Percentiles rank a stretch among this genome's conserved stretches.
These are phyloP conservation scores for Biscogniauxia sp. DNA, from an alignment of 2,329 filamentous ascomycete species.

Conservation along the genomic window DNA sequence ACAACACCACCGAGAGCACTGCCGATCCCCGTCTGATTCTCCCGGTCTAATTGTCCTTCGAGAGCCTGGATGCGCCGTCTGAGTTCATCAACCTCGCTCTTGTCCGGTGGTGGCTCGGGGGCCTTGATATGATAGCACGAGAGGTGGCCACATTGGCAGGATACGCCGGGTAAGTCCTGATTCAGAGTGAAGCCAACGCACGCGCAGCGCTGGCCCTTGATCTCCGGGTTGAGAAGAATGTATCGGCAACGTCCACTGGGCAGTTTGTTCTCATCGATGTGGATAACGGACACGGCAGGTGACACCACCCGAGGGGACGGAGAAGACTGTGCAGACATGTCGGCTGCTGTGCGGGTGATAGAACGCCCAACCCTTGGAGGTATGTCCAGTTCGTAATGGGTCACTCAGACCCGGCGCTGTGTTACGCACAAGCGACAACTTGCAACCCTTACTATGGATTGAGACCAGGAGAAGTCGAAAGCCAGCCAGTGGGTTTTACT, in stretches of 20 bases:
- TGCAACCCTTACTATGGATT: slow-evolving; percentile 28
- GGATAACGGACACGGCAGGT: slow-evolving; percentile 14
- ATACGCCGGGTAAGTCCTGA: slow-evolving; percentile 50
- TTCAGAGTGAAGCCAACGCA: slow-evolving; percentile 58
- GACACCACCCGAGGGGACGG: slow-evolving; percentile 27
- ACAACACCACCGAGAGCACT: slow-evolving; percentile 34
- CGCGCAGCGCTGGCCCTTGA: slow-evolving; percentile 57
- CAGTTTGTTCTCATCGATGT: slow-evolving; percentile 44
- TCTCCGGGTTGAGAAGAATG: slow-evolving; percentile 54
- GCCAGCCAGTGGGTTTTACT: slow-evolving; percentile 23
- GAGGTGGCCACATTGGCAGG: slow-evolving; percentile 58
- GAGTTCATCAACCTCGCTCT: slow-evolving; percentile 48
- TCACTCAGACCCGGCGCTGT: slow-evolving; percentile 7
- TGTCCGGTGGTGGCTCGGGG: slow-evolving; percentile 43
- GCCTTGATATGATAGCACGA: slow-evolving; percentile 56
- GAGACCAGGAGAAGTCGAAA: slow-evolving; percentile 24
- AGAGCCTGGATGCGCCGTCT: slow-evolving; percentile 44
- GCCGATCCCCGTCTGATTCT: slow-evolving; percentile 37
- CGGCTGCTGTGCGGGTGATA: slow-evolving; percentile 8
- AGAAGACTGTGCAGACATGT: slow-evolving; percentile 29
- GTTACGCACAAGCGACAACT: slow-evolving; percentile 11
- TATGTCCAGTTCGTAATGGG: neutral
- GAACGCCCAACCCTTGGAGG: neutral
- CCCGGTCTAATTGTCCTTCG: slow-evolving; percentile 42
- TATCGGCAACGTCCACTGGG: slow-evolving; percentile 59